Base-by-base conservation (phyloP, 176 grass and related monocot genomes). In the Microstegium vimineum region DNA sequence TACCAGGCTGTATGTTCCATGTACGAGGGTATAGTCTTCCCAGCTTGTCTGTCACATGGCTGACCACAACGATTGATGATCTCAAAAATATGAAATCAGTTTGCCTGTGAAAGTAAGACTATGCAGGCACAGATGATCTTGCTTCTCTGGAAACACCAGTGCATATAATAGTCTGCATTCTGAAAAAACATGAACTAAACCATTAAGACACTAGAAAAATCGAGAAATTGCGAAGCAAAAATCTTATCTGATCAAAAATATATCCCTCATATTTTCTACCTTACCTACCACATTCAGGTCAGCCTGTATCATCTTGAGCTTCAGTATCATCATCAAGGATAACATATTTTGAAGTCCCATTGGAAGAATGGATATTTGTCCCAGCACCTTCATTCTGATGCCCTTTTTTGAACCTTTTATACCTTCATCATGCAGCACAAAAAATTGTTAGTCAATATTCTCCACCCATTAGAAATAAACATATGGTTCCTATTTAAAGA, bases 251-350 rank as follows among this genome's bases (percentile, higher is more conserved):
- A 76, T 20, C 41, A 4, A 41, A 43, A 77, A 62, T 31, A 51
- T 81, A 79, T 83, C 82, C 47, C 41, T 76, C 37, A 68, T 33
- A 61, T 43, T 37, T 54, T 45, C 37, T 45, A 80, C 47, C 25
- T 56, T 22, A 81, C 67, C 71, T 76, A 69, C 14, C 69, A 82
- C 68, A 81, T 30, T 56, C 54, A 72, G 41, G 73, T 97, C 85
- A 94, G 73, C 62, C 22, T 57, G 60, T 76, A 76, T 64, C 78
- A 40, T 89, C 86, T 40, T 78, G 83, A 66, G 83, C 82, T 86
- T 94, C 92, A 16, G 28, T 42, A 77, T 88, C 85, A 84, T 95
- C 94, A 82, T 97, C 94, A 85, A 97, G 56, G 35, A 97, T 94
- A 62, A 93, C 91, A 85, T 95, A 98, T 82, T 95, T 98, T 62